Conservation (phyloP, 1,139 yeast genomes). For the Pichia cactophila region DNA sequence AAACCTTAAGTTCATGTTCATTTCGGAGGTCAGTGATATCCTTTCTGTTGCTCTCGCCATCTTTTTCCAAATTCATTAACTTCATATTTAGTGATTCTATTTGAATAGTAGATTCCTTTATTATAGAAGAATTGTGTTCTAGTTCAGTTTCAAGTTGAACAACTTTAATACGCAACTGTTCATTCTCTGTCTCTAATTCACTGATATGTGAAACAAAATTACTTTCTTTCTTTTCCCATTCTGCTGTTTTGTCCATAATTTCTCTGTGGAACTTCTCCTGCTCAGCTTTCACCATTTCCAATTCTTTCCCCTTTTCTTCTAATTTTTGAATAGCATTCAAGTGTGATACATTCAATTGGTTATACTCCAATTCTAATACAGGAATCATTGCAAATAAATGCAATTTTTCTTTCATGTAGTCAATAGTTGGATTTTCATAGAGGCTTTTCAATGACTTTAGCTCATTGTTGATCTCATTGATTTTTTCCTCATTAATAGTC, state of each 20-base stretch:
- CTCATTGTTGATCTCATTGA: background rate
- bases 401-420: slow-evolving; percentile 10
- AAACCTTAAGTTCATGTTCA: background rate
- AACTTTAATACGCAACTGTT: background rate
- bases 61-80: background rate
- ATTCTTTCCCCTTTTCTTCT: background rate
- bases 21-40: background rate
- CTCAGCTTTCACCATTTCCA: background rate
- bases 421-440: slow-evolving; percentile 11
- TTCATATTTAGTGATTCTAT: background rate
- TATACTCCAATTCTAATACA: background rate
- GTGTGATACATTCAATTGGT: background rate
- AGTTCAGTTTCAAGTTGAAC: background rate
- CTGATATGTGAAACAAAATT: background rate
- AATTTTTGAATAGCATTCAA: background rate
- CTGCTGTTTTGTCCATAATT: background rate
- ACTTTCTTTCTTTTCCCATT: background rate
- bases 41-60: background rate
- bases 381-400: background rate
- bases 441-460: slow-evolving; percentile 1
- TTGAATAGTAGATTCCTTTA: background rate
- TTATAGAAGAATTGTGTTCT: background rate
- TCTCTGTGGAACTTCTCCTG: background rate
- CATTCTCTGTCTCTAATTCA: background rate
- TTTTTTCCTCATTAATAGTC: background rate